Base-by-base conservation (phyloP, 768 basidiomycete species). In the Mycena galopus region DNA sequence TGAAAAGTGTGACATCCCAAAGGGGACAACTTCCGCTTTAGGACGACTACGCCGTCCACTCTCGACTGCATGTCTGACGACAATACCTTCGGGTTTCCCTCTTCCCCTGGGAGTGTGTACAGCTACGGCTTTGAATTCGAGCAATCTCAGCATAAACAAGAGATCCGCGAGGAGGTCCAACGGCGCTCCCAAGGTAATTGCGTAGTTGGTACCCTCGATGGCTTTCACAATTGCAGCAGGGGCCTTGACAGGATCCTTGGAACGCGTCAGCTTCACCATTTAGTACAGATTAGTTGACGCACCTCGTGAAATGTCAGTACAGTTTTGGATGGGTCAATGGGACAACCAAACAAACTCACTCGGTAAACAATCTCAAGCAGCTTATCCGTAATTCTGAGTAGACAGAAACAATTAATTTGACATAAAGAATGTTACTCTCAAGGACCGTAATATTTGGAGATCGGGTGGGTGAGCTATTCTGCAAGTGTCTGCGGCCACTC, bases 241-340 rank as follows among this genome's bases (percentile, higher is more conserved):
- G 50, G 63, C 63, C 5, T 6, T n/a, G 3, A 17, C 44, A 9
- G 63, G 63, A 29, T 65, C 63, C 63, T 65, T n/a, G 4, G 19
- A 50, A 50, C n/a, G n/a, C 7, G 21, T n/a, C 10, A 37, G 23
- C 4, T 19, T 23, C 17, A 32, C 9, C 0, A 17, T 23, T 32
- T 3, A 12, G 27, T 5, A 53, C 6, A 37, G 35, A 47, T n/a
- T 33, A 65, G 50, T 5, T 3, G 32, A 65, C 63, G 51, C 32
- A 65, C 63, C 63, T 65, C 51, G n/a, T 65, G 63, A 14, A n/a
- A 65, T 3, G 30, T 27, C 29, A 65, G 17, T 9, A 69, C 23
- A 37, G n/a, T n/a, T n/a, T n/a, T n/a, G n/a, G n/a, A n/a, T n/a
- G n/a, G n/a, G n/a, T n/a, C n/a, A n/a, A n/a, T n/a, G n/a, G n/a